Evolutionary conservation across 2,329 filamentous ascomycete species (phyloP), one percentile per base, ranked within the genome.

Genomic region (Exophiala sp.): DNA sequence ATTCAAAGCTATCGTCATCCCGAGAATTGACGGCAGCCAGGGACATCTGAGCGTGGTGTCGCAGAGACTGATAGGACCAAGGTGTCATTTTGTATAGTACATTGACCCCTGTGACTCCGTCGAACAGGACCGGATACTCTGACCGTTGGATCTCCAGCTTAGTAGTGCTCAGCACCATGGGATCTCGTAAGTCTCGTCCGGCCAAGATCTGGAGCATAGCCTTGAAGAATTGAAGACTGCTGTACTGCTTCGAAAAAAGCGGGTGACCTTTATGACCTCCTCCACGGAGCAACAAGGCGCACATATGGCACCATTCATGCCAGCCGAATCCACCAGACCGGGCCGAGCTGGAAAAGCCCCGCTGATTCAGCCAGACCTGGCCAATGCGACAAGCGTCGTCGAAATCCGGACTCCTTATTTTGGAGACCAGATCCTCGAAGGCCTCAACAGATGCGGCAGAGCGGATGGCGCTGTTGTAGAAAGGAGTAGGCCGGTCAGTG

Each of bases 151-250:
- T 65, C 40, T 46, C 63, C 59, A 34, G 14, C 70, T 63, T 21
- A 62, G 58, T 51, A 72, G 75, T 61, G 63, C 67, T 60, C 50
- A 81, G 62, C 55, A 74, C 54, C 63, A 83, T 76, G 0, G 86
- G 81, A 58, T 80, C 85, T 60, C 80, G 83, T 47, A 96, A 72
- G 62, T 95, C 83, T 30, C 80, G 83, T 1, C 80, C 78, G 1
- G 85, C 82, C 14, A 98, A 72, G 59, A 91, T 93, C 64, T 96
- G 91, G n/a, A 98, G 72, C 1, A 84, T 82, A 2, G 88, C 90
- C 68, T 96, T 97, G 77, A 98, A 96, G 38, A 97, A 76, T 67
- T 97, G 91, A 19, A 91, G 93, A 67, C 85, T 86, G 70, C 86
- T 95, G 61, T 95, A 85, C 6, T 87, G 87, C 3, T 80, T 75